Conservation (phyloP, 108 stramenopile genomes). For the Fragilariopsis cylindrus region DNA sequence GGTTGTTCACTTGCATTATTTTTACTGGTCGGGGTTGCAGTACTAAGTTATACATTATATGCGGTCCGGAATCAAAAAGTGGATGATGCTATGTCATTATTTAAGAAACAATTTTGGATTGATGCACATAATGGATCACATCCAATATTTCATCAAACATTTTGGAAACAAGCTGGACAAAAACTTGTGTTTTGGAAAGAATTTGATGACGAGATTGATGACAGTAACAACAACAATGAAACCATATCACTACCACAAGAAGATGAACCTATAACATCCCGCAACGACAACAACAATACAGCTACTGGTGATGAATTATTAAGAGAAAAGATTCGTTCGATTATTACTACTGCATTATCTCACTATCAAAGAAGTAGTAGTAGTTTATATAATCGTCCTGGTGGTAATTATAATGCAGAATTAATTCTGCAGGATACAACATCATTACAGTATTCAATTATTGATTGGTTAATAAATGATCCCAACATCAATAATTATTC, state of each 20-base stretch:
- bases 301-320: too few relatives aligned
- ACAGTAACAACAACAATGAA: not conserved
- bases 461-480: constrained; percentile 21
- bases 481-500: constrained; percentile 13
- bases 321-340: too few relatives aligned
- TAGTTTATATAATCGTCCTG: not conserved
- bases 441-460: constrained; percentile 7
- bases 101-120: not conserved
- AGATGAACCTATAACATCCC: not conserved
- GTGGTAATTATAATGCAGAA: not conserved
- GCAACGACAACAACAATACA: not conserved
- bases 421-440: not conserved
- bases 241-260: too few relatives aligned
- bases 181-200: not conserved
- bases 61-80: constrained; percentile 2
- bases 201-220: not conserved
- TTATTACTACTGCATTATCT: not conserved
- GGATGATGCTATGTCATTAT: not conserved
- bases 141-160: not conserved
- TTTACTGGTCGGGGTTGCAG: not conserved
- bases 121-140: not conserved
- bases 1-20: not conserved
- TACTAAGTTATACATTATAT: constrained; percentile 10
- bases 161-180: not conserved
- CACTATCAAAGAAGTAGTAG: not conserved